Conservation (phyloP, 2,329 filamentous ascomycete genomes). For the Cryphonectria parasitica region DNA sequence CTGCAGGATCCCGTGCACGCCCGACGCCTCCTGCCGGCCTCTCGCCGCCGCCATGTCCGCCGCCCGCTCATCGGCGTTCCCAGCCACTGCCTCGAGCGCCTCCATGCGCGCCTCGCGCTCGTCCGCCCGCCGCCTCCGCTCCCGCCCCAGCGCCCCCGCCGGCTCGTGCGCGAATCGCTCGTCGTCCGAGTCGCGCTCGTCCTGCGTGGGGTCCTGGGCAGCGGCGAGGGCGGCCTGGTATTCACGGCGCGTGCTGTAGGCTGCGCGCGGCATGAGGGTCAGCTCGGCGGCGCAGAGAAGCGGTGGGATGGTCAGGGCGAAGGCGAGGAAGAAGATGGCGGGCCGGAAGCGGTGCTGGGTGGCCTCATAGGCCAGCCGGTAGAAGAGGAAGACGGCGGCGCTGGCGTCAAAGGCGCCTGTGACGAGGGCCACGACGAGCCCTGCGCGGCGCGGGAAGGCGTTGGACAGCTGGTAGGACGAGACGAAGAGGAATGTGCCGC, state of each 20-base stretch:
- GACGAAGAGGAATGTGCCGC: conserved; percentile 67
- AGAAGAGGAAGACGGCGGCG: conserved; percentile 63
- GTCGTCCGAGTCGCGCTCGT: conserved; percentile 58
- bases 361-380: conserved; percentile 59
- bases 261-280: conserved; percentile 44
- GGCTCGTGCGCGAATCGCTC: conserved; percentile 49
- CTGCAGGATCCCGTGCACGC: conserved; percentile 75
- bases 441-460: conserved; percentile 63
- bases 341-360: conserved; percentile 40
- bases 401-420: conserved; percentile 69
- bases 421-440: conserved; percentile 62
- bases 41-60: conserved; percentile 53
- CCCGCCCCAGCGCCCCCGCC: conserved; percentile 45
- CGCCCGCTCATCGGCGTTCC: conserved; percentile 59
- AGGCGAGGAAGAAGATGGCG: conserved; percentile 43
- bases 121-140: conserved; percentile 47
- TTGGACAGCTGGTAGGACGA: conserved; percentile 69
- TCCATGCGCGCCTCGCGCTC: conserved; percentile 61
- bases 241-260: conserved; percentile 45
- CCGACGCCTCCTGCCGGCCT: conserved; percentile 60
- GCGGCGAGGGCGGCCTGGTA: conserved; percentile 46
- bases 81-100: conserved; percentile 67
- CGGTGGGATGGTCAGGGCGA: conserved; percentile 43
- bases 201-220: conserved; percentile 42
- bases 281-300: conserved; percentile 44